Percentiles rank a stretch among this genome's conserved stretches.
Conservation (phyloP, 495 filamentous ascomycete genomes). For the Aspergillus heteromorphus region DNA sequence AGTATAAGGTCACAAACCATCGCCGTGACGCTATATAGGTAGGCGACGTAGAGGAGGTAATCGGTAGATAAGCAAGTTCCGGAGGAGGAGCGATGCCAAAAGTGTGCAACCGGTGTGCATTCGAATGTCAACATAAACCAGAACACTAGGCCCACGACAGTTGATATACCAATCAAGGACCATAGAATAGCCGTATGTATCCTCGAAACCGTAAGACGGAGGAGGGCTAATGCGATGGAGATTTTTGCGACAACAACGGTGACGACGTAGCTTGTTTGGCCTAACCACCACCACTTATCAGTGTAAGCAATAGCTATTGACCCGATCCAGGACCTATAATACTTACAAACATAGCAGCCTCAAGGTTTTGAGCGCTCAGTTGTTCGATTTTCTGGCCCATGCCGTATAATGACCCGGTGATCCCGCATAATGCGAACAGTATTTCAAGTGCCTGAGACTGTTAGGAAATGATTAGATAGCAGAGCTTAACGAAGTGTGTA, state of each 20-base stretch:
- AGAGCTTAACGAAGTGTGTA: constrained; percentile 11
- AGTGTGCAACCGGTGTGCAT: constrained; percentile 36
- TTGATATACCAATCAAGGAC: constrained; percentile 25
- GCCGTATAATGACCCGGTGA: constrained; percentile 32
- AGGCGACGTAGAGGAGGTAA: constrained; percentile 29
- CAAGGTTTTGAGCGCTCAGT: constrained; percentile 16
- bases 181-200: constrained; percentile 27
- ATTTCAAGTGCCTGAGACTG: constrained; percentile 22
- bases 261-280: constrained; percentile 33
- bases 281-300: constrained; percentile 39
- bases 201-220: constrained; percentile 31
- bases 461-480: background rate
- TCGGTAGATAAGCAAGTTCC: constrained; percentile 32
- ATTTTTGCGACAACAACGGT: constrained; percentile 31
- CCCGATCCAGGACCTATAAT: background rate
- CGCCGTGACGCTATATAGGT: constrained; percentile 40
- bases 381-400: constrained; percentile 24
- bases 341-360: constrained; percentile 41
- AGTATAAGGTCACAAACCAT: constrained; percentile 36
- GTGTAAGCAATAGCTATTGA: background rate
- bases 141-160: constrained; percentile 26
- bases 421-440: constrained; percentile 36
- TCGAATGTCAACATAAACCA: constrained; percentile 38
- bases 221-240: constrained; percentile 37
- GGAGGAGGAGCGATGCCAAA: constrained; percentile 28